Conservation (phyloP, 345 rosid species). For the Pistacia vera region DNA sequence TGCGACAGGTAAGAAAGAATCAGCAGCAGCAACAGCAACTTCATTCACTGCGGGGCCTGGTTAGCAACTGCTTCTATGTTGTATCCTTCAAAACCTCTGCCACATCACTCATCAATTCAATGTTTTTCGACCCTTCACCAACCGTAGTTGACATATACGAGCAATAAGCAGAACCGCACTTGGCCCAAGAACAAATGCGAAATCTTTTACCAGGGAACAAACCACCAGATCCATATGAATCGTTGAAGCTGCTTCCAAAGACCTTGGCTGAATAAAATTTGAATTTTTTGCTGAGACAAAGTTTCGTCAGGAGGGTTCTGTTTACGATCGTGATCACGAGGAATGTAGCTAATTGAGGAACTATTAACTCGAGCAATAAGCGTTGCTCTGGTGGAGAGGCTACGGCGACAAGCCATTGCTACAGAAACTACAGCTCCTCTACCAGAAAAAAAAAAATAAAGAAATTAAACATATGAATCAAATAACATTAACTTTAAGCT, state of each 20-base stretch:
- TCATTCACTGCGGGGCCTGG: constrained; percentile 46
- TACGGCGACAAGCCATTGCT: constrained; percentile 40
- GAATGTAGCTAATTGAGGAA: constrained; percentile 31
- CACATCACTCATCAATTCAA: constrained; percentile 40
- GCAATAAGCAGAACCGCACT: constrained; percentile 28
- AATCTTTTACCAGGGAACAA: constrained; percentile 15
- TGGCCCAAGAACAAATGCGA: constrained; percentile 17
- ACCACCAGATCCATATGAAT: constrained; percentile 13
- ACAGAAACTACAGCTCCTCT: neutral
- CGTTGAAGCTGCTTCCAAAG: constrained; percentile 24
- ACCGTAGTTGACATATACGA: constrained; percentile 44
- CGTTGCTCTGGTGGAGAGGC: constrained; percentile 35
- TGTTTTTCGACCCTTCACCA: constrained; percentile 34
- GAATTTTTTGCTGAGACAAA: constrained; percentile 14
- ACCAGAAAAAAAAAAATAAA: neutral
- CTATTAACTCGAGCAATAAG: constrained; percentile 26
- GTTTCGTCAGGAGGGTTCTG: constrained; percentile 10
- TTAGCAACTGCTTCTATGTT: constrained; percentile 32
- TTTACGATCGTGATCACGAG: constrained; percentile 26
- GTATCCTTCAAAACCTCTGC: constrained; percentile 38
- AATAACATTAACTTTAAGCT: neutral
- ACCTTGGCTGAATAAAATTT: constrained; percentile 27
- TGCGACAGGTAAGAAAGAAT: constrained; percentile 52
- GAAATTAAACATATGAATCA: neutral
- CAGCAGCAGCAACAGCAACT: constrained; percentile 61